Base-by-base conservation (phyloP, 192 early-diverging fungal genomes). In the Backusella luteola region DNA sequence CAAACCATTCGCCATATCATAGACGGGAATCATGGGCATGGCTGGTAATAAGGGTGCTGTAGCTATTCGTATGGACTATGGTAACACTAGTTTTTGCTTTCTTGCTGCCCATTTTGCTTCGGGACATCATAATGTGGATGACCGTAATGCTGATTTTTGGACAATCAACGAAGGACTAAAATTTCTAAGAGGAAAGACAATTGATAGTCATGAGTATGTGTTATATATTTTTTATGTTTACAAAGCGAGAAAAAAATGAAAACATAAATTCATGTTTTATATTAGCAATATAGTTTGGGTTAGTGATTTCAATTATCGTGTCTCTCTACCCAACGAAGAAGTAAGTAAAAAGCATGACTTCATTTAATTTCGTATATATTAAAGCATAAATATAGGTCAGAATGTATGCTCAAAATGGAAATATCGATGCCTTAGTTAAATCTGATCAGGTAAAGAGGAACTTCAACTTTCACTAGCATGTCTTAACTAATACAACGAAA, bases 1-100 rank as follows among this genome's bases (percentile, higher is more conserved):
- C 4, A 35, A 19, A 52, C 21, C 12, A 34, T 35, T 35, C n/a
- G 32, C 26, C n/a, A 9, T 67, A 29, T 34, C 2, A n/a, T 70
- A 92, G 88, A 99, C 97, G 5, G 98, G 97, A 4, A 82, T 99
- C 56, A 89, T 90, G 21, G 98, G 98, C 6, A 96, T 98, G 89
- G 92, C 96, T 1, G 98, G 95, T 49, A 99, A 98, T 86, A 99
- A 99, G 87, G 98, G 98, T 38, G 96, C 93, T 1, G 94, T 99
- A 3, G 97, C 95, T 1, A 90, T 98, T 71, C 90, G 94, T 26
- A 87, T 98, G 81, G 87, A 92, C 76, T 91, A 93, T 69, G 84
- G 93, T 75, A 97, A 99, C 77, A 95, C 97, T 0, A 90, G 88
- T 34, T 81, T 98, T 36, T 97, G 94, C 72, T 91, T 99, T 79